A percentile compares a stretch with the other conserved stretches of the same genome.
These are phyloP conservation scores for Suillus decipiens DNA, from an alignment of 768 basidiomycete species.

Conservation along the genomic window DNA sequence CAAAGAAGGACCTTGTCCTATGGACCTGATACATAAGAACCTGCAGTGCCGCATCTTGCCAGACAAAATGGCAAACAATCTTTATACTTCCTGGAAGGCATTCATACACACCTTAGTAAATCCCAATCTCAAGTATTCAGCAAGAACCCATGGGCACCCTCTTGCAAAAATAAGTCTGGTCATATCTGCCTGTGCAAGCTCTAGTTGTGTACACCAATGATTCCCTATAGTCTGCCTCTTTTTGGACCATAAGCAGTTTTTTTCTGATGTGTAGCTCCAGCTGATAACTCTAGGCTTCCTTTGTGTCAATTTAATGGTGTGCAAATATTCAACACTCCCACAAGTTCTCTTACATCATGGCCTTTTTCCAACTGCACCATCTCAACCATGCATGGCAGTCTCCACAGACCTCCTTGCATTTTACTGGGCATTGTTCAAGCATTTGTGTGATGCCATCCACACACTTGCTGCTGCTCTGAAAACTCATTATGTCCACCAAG, in stretches of 20 bases:
- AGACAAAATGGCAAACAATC: not conserved
- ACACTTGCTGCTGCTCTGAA: not conserved
- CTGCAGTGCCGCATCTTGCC: not conserved
- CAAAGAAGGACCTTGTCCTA: not conserved
- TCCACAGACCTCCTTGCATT: slow-evolving; percentile 33
- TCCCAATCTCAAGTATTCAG: not conserved
- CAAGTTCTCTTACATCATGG: slow-evolving; percentile 33
- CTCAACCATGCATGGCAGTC: slow-evolving; percentile 19
- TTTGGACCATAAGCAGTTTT: slow-evolving; percentile 4
- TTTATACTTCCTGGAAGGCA: not conserved
- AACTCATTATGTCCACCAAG: slow-evolving; percentile 14
- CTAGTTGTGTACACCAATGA: not conserved
- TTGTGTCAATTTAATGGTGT: slow-evolving; percentile 15
- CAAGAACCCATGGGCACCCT: slow-evolving; percentile 6
- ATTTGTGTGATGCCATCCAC: slow-evolving; percentile 34
- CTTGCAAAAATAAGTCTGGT: not conserved
- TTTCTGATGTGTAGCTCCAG: not conserved
- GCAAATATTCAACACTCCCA: slow-evolving; percentile 24
- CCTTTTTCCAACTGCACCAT: slow-evolving; percentile 34
- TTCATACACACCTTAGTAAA: slow-evolving; percentile 2
- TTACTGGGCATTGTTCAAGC: slow-evolving; percentile 37
- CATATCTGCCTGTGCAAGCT: slow-evolving; percentile 3
- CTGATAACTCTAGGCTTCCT: slow-evolving; percentile 19
- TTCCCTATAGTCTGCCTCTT: slow-evolving; percentile 1
- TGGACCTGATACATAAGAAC: not conserved